phyloP scores from a whole-genome alignment of 2,329 filamentous ascomycete species.

The Albophoma yamanashiensis region DNA sequence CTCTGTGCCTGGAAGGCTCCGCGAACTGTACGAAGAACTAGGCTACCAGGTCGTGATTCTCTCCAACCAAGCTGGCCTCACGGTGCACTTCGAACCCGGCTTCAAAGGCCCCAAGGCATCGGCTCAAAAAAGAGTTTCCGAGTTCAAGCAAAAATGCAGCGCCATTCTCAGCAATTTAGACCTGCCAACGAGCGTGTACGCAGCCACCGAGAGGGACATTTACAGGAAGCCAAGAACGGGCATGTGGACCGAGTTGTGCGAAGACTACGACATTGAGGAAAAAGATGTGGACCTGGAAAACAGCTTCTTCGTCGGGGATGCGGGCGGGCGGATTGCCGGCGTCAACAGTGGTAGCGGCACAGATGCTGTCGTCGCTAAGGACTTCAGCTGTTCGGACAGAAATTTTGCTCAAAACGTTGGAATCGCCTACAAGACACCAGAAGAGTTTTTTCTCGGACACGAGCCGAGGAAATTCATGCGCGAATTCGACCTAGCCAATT shows the following conservation, averaged over 20 bases:
- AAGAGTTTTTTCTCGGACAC: conserved; percentile 78
- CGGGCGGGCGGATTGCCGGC: conserved; percentile 47
- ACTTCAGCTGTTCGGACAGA: conserved; percentile 58
- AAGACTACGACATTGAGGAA: conserved; percentile 48
- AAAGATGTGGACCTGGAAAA: conserved; percentile 53
- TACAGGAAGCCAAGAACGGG: conserved; percentile 81
- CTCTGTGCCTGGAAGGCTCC: conserved; percentile 56
- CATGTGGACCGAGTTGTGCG: conserved; percentile 65
- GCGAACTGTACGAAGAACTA: conserved; percentile 53
- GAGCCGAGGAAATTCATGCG: conserved; percentile 53
- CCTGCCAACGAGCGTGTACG: conserved; percentile 71
- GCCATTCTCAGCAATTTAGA: conserved; percentile 61
- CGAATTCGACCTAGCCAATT: conserved; percentile 58
- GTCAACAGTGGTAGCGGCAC: conserved; percentile 11
- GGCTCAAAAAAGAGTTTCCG: conserved; percentile 51
- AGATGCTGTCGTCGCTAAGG: conserved; percentile 28
- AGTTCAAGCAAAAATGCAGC: conserved; percentile 75
- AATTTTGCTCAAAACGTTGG: conserved; percentile 82
- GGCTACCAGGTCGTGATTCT: conserved; percentile 70
- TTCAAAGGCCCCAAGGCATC: conserved; percentile 46
- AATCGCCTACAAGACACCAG: conserved; percentile 72
- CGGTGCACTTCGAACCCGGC: conserved; percentile 63
- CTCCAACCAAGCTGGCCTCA: conserved; percentile 82
- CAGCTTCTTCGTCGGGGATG: conserved; percentile 87
- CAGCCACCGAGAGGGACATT: conserved; percentile 70